A percentile compares a stretch with the other conserved stretches of the same genome.
phyloP scores from a whole-genome alignment of 1,284 basidiomycete genomes.

The Cutaneotrichosporon dermatis region DNA sequence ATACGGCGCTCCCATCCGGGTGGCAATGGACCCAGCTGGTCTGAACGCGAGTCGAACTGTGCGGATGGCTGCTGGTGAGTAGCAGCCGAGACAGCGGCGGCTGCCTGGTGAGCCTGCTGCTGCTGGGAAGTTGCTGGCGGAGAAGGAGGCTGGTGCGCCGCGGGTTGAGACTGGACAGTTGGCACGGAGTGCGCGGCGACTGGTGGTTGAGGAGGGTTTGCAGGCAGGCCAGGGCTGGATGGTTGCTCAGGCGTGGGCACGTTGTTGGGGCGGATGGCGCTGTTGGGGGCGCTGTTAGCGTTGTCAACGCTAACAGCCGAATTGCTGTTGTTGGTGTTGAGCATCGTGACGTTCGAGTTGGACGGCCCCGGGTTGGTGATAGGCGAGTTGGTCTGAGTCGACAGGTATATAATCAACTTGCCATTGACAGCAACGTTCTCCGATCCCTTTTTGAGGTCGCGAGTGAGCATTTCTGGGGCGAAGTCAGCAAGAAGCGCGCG shows the following conservation, averaged over 20 bases:
- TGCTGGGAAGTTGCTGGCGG: constrained; percentile 26
- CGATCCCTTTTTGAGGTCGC: constrained; percentile 78
- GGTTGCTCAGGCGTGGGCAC: neutral
- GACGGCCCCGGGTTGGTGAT: constrained; percentile 66
- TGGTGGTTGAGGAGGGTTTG: too few relatives aligned
- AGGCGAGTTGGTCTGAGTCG: constrained; percentile 71
- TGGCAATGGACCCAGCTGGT: constrained; percentile 74
- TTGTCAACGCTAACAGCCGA: constrained; percentile 6
- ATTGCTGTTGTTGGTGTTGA: constrained; percentile 20
- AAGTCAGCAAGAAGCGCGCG: too few relatives aligned
- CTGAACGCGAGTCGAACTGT: constrained; percentile 77
- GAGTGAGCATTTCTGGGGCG: constrained; percentile 64
- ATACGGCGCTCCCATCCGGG: constrained; percentile 88
- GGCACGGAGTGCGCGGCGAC: too few relatives aligned
- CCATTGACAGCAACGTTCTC: constrained; percentile 82
- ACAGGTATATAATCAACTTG: constrained; percentile 74
- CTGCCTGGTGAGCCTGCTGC: constrained; percentile 1
- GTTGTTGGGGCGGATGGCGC: neutral
- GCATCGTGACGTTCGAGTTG: constrained; percentile 2
- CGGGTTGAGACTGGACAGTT: constrained; percentile 1
- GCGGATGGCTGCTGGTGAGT: constrained; percentile 15
- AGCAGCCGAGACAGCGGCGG: constrained; percentile 17
- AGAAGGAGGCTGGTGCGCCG: constrained; percentile 13
- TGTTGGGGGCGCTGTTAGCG: constrained; percentile 16
- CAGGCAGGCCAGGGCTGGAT: neutral